phyloP scores from a whole-genome alignment of 495 filamentous ascomycete genomes.

The Penicillium herquei region DNA sequence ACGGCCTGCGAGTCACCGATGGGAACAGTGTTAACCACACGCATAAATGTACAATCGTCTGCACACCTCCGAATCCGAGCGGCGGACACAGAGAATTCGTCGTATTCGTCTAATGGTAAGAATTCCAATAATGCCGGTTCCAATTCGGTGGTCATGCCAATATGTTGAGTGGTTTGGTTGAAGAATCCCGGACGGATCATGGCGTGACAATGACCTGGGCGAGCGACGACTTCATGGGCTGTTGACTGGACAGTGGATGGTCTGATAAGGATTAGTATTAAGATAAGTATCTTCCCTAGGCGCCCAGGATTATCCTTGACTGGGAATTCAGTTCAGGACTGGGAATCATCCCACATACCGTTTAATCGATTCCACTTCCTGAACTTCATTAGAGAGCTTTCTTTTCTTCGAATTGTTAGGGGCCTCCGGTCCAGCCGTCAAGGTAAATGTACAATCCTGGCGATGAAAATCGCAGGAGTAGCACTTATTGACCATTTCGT shows the following conservation, averaged over 20 bases:
- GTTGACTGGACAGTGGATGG: constrained; percentile 22
- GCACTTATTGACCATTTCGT: constrained; percentile 54
- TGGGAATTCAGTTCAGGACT: not conserved
- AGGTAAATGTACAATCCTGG: constrained; percentile 52
- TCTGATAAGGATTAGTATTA: constrained; percentile 17
- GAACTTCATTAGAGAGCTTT: constrained; percentile 50
- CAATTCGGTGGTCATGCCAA: constrained; percentile 53
- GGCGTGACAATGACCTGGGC: constrained; percentile 23
- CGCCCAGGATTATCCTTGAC: not conserved
- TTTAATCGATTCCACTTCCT: constrained; percentile 39
- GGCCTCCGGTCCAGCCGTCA: constrained; percentile 47
- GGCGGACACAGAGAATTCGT: constrained; percentile 37
- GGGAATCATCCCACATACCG: constrained; percentile 31
- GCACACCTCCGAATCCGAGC: constrained; percentile 71
- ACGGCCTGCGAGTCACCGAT: constrained; percentile 47
- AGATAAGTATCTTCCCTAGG: too few relatives aligned
- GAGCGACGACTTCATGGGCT: constrained; percentile 23
- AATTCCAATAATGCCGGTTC: constrained; percentile 51
- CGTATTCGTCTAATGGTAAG: constrained; percentile 41
- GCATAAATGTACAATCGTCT: constrained; percentile 80
- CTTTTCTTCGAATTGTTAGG: constrained; percentile 62
- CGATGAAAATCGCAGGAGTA: constrained; percentile 55
- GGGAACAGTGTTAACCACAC: constrained; percentile 37
- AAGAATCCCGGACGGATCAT: constrained; percentile 41
- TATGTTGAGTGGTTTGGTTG: constrained; percentile 49